Evolutionary conservation across 2,329 filamentous ascomycete genomes (phyloP).

Genomic region (Talaromyces sp.): DNA sequence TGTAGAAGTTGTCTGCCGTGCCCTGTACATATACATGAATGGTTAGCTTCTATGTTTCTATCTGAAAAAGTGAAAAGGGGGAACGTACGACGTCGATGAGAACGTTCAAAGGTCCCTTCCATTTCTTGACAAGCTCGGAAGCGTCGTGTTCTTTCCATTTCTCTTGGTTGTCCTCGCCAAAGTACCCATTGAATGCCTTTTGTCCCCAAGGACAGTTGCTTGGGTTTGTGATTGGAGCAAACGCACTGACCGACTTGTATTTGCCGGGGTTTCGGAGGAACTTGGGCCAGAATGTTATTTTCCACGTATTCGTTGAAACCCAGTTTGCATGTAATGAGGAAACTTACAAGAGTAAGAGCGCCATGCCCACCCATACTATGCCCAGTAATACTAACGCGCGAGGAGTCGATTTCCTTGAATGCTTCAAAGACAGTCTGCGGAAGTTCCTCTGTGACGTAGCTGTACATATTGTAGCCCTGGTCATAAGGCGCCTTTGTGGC

Average conservation of each 20-base stretch:
- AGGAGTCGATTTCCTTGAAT: conserved; percentile 67
- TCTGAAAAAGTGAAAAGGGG: not conserved
- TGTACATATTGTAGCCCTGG: conserved; percentile 87
- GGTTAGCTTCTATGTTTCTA: not conserved
- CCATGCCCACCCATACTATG: conserved; percentile 98
- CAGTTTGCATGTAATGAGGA: not conserved
- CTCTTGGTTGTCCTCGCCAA: conserved; percentile 66
- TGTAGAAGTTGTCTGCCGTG: conserved; percentile 94
- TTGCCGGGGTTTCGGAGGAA: conserved; percentile 86
- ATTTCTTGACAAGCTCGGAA: conserved; percentile 77
- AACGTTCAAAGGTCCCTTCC: conserved; percentile 67
- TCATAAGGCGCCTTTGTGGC: conserved; percentile 71
- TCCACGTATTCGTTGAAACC: not conserved
- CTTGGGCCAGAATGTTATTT: conserved; percentile 26
- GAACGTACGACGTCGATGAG: conserved; percentile 78
- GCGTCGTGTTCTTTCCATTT: conserved; percentile 89
- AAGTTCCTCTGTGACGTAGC: conserved; percentile 86
- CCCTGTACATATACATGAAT: conserved; percentile 49
- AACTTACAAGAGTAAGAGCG: conserved; percentile 70
- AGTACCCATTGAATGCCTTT: conserved; percentile 90
- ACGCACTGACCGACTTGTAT: conserved; percentile 86
- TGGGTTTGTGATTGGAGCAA: conserved; percentile 87
- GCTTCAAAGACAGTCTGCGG: conserved; percentile 67
- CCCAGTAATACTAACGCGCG: conserved; percentile 76
- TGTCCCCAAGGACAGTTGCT: conserved; percentile 84